Evolutionary conservation across 139 green algal species (phyloP).

Genomic region (Microglena sp.): DNA sequence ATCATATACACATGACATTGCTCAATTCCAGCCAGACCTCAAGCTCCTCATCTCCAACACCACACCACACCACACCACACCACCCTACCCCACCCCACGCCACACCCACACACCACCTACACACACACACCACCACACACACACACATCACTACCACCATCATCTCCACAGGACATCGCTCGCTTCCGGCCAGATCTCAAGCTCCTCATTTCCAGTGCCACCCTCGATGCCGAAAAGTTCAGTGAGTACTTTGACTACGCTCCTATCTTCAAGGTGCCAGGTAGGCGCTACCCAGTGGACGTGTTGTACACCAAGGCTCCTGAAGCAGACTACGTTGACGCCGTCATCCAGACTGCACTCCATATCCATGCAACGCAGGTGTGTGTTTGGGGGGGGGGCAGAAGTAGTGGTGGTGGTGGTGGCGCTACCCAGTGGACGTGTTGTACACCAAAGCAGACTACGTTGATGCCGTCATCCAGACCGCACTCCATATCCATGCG

Average conservation of each 20-base stretch:
- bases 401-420: too few species aligned
- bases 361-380: slow-evolving; percentile 81
- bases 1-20: slow-evolving; percentile 41
- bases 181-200: slow-evolving; percentile 83
- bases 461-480: slow-evolving; percentile 77
- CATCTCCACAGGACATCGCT: slow-evolving; percentile 38
- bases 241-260: slow-evolving; percentile 93
- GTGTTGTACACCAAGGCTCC: slow-evolving; percentile 95
- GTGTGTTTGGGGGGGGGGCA: too few species aligned
- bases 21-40: slow-evolving; percentile 70
- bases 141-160: too few species aligned
- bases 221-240: slow-evolving; percentile 89
- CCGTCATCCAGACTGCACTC: slow-evolving; percentile 70
- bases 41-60: slow-evolving; percentile 94
- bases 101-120: not conserved
- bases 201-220: slow-evolving; percentile 90
- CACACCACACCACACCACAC: too few species aligned
- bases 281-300: slow-evolving; percentile 91
- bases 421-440: slow-evolving; percentile 96
- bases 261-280: slow-evolving; percentile 82
- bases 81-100: not conserved
- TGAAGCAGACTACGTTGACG: slow-evolving; percentile 92
- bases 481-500: slow-evolving; percentile 80
- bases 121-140: not conserved
- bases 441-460: slow-evolving; percentile 97